These are phyloP conservation scores for Yamadazyma spencermartinsiae DNA, from an alignment of 1,139 yeast species.

Conservation along the genomic window DNA sequence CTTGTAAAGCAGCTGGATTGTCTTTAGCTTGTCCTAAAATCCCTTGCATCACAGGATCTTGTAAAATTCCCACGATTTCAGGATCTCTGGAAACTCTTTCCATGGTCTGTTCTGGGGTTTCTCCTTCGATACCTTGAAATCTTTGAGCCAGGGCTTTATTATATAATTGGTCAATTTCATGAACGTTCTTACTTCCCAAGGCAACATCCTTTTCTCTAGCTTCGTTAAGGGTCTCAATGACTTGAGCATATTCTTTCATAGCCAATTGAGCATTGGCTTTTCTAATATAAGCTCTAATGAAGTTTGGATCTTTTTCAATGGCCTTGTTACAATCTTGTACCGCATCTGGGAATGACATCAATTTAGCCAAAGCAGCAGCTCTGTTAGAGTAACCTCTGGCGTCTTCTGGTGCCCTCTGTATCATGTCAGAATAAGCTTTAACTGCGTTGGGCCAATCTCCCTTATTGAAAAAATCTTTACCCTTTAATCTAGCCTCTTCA, in stretches of 20 bases:
- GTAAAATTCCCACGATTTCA: conserved; percentile 84
- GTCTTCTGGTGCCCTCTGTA: conserved; percentile 93
- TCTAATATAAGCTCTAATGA: conserved; percentile 93
- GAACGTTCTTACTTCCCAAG: conserved; percentile 56
- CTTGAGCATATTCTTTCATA: conserved; percentile 81
- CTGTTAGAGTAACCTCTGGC: conserved; percentile 97
- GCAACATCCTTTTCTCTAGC: conserved; percentile 79
- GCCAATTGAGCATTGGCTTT: conserved; percentile 95
- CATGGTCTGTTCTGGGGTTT: conserved; percentile 92
- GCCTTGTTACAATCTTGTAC: conserved; percentile 90
- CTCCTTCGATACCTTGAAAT: conserved; percentile 81
- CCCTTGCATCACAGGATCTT: conserved; percentile 97
- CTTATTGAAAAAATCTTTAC: conserved; percentile 84
- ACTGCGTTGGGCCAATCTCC: conserved; percentile 98
- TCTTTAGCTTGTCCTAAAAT: conserved; percentile 92
- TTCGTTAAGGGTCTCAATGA: conserved; percentile 74
- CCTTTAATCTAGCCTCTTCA: conserved; percentile 90
- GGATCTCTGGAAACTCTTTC: conserved; percentile 93
- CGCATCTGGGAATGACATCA: conserved; percentile 97
- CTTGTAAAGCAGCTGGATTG: conserved; percentile 95
- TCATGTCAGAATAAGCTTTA: conserved; percentile 90
- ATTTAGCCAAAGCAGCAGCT: conserved; percentile 93
- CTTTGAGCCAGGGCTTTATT: conserved; percentile 77
- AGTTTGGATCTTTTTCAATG: conserved; percentile 80
- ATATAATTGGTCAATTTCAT: conserved; percentile 82